These are phyloP conservation scores for Lachnellula hyalina DNA, from an alignment of 2,329 filamentous ascomycete species.

Conservation along the genomic window DNA sequence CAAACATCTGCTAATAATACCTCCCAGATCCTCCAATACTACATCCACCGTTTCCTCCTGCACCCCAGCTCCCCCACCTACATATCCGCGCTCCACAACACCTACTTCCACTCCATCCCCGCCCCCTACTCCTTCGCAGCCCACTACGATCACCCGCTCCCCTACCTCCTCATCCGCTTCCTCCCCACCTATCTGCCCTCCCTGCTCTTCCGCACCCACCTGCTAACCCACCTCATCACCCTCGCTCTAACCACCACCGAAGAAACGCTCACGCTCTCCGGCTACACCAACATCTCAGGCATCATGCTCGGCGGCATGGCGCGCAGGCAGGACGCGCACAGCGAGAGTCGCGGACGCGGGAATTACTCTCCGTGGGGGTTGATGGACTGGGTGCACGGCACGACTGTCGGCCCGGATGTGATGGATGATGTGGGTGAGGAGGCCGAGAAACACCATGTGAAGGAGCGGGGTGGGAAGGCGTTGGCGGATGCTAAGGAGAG, in stretches of 20 bases:
- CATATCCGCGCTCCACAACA: conserved; percentile 39
- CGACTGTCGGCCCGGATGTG: conserved; percentile 47
- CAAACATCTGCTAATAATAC: conserved; percentile 2
- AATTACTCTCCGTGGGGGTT: conserved; percentile 60
- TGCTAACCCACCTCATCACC: conserved; percentile 67
- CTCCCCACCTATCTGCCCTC: conserved; percentile 62
- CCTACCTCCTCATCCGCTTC: conserved; percentile 58
- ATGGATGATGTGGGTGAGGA: conserved; percentile 50
- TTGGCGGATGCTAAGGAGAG: conserved; percentile 31
- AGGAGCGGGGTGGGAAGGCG: conserved; percentile 35
- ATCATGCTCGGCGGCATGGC: conserved; percentile 49
- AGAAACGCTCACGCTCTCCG: conserved; percentile 61
- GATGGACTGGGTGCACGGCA: conserved; percentile 57
- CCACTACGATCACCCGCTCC: conserved; percentile 63
- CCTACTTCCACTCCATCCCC: conserved; percentile 47
- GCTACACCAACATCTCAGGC: conserved; percentile 55
- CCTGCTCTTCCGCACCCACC: conserved; percentile 59
- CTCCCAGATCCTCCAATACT: conserved; percentile 59
- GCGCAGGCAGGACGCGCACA: conserved; percentile 49
- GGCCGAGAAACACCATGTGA: conserved; percentile 48
- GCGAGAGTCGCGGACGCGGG: conserved; percentile 48
- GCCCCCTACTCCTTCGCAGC: conserved; percentile 58
- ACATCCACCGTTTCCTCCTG: conserved; percentile 66
- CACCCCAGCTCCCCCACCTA: conserved; percentile 43
- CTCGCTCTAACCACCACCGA: conserved; percentile 58